Evolutionary conservation across 805 yeast species (phyloP).

Genomic region (Henningerozyma blattae): DNA sequence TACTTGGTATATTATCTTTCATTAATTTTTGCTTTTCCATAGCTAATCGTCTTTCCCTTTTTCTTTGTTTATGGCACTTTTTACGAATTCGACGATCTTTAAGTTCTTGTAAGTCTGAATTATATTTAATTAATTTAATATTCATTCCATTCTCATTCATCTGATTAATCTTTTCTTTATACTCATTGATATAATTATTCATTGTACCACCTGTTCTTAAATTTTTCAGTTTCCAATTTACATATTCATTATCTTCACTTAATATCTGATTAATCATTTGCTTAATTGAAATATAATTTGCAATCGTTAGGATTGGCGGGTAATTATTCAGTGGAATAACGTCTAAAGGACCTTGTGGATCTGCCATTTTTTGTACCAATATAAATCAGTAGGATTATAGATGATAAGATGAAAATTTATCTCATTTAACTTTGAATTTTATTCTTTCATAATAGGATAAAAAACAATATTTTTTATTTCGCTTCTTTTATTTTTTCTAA

Average conservation of each 20-base stretch:
- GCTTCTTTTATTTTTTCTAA: too few relatives aligned
- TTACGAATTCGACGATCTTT: background rate
- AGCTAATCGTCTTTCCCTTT: constrained; percentile 1
- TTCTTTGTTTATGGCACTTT: background rate
- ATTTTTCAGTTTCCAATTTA: constrained; percentile 20
- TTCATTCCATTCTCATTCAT: background rate
- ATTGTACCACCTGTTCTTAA: constrained; percentile 24
- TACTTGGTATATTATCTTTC: background rate
- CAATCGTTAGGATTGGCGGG: constrained; percentile 17
- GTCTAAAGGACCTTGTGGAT: constrained; percentile 23
- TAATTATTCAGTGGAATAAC: constrained; percentile 19
- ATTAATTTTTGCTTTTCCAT: too few relatives aligned
- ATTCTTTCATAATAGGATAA: too few relatives aligned
- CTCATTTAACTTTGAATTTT: too few relatives aligned
- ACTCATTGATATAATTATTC: constrained; percentile 11
- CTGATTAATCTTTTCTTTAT: background rate
- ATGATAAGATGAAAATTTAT: too few relatives aligned
- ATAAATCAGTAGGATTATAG: too few relatives aligned
- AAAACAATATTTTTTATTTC: too few relatives aligned
- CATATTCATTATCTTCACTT: constrained; percentile 25
- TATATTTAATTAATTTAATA: background rate
- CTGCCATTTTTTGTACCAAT: constrained; percentile 9
- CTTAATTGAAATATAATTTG: constrained; percentile 20
- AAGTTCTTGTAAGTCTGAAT: background rate
- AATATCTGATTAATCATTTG: constrained; percentile 23